Conservation (phyloP, 352 stramenopile species). For the Globisporangium nagaii region DNA sequence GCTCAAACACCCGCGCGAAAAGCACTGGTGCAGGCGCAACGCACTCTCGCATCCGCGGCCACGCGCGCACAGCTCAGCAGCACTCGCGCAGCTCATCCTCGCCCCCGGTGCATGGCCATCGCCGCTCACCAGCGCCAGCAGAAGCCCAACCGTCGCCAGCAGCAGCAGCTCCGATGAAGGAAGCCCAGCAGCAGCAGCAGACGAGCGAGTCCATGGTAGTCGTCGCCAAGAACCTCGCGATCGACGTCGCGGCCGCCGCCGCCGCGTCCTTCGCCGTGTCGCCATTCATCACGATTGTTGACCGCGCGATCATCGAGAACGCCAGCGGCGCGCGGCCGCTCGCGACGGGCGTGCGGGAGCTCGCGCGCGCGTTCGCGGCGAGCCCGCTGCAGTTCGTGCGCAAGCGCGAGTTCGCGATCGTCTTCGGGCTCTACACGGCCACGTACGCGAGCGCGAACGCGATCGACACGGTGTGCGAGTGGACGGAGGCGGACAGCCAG, state of each 20-base stretch:
- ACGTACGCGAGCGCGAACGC: slow-evolving; percentile 88
- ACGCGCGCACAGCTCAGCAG: background rate
- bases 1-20: slow-evolving; percentile 4
- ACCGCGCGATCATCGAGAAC: slow-evolving; percentile 89
- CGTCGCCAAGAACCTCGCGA: slow-evolving; percentile 42
- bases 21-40: background rate
- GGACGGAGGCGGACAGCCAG: slow-evolving; percentile 60
- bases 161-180: slow-evolving; percentile 5
- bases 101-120: background rate
- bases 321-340: slow-evolving; percentile 68
- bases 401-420: slow-evolving; percentile 84
- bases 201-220: slow-evolving; percentile 6
- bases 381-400: slow-evolving; percentile 79
- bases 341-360: slow-evolving; percentile 53
- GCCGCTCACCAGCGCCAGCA: background rate
- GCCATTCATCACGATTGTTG: slow-evolving; percentile 87
- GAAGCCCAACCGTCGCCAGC: background rate
- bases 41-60: background rate
- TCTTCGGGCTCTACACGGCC: slow-evolving; percentile 87
- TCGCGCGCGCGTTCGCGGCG: slow-evolving; percentile 48
- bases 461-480: slow-evolving; percentile 83
- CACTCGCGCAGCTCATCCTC: background rate
- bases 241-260: slow-evolving; percentile 55
- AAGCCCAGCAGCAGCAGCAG: slow-evolving; percentile 12
- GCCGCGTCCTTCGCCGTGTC: slow-evolving; percentile 68